phyloP scores from a whole-genome alignment of 2,329 filamentous ascomycete species.

The Orbilia quercus region DNA sequence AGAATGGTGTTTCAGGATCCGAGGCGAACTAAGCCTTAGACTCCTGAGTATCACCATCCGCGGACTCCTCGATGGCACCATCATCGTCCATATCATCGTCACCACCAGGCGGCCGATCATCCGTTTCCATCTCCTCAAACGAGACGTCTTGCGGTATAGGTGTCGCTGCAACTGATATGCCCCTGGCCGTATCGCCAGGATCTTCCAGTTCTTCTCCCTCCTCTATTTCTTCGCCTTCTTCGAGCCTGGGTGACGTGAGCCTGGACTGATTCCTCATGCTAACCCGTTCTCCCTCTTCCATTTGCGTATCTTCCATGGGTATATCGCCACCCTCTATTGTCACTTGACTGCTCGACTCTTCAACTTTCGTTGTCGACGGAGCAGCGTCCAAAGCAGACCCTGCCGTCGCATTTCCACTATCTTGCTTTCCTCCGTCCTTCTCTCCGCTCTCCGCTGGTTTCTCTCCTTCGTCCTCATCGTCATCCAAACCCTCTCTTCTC shows the following conservation, averaged over 20 bases:
- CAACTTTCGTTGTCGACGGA: not conserved
- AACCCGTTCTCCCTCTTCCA: constrained; percentile 39
- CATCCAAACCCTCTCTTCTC: constrained; percentile 50
- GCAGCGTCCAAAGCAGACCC: not conserved
- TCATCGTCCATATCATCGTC: constrained; percentile 57
- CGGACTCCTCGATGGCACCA: constrained; percentile 43
- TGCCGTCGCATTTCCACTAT: constrained; percentile 2
- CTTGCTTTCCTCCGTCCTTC: constrained; percentile 23
- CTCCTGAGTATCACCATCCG: constrained; percentile 7
- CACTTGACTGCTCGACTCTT: not conserved
- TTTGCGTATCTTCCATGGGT: constrained; percentile 42
- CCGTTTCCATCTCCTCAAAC: constrained; percentile 51
- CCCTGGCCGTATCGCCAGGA: constrained; percentile 3
- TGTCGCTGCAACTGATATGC: constrained; percentile 35
- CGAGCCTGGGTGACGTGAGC: constrained; percentile 29
- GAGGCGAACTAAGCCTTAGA: not conserved
- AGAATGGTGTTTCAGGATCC: not conserved
- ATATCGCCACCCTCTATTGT: constrained; percentile 22
- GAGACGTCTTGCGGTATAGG: constrained; percentile 34
- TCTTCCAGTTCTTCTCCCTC: constrained; percentile 53
- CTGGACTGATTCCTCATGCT: constrained; percentile 38
- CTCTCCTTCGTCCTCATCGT: constrained; percentile 54
- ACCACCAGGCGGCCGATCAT: constrained; percentile 42
- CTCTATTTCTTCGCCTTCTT: constrained; percentile 49
- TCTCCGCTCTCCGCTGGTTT: constrained; percentile 23